phyloP scores from a whole-genome alignment of 306 rosid species.

The Corylus americana region DNA sequence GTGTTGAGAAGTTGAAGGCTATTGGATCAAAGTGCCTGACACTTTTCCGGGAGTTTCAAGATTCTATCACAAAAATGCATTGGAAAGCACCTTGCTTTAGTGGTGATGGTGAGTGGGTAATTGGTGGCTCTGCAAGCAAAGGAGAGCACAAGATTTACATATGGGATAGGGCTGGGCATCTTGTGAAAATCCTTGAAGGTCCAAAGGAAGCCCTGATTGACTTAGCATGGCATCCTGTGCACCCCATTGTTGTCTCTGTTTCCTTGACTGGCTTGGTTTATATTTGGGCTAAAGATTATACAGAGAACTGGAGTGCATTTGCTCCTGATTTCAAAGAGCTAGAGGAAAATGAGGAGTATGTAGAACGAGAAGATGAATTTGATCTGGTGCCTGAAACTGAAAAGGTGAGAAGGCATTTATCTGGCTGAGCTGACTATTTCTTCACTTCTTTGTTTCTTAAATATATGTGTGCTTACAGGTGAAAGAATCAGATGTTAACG shows the following conservation, averaged over 20 bases:
- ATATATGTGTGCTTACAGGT: slow-evolving; percentile 49
- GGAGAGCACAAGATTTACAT: slow-evolving; percentile 97
- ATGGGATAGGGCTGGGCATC: slow-evolving; percentile 98
- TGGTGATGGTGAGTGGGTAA: slow-evolving; percentile 99
- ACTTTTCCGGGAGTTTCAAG: slow-evolving; percentile 92
- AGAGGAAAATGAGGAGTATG: slow-evolving; percentile 94
- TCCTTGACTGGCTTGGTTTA: slow-evolving; percentile 81
- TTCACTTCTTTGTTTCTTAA: background rate
- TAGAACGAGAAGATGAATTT: slow-evolving; percentile 95
- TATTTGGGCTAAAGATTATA: slow-evolving; percentile 98
- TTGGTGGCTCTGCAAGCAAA: slow-evolving; percentile 98
- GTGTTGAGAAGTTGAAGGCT: slow-evolving; percentile 71
- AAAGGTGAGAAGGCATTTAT: slow-evolving; percentile 53
- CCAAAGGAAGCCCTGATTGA: slow-evolving; percentile 97
- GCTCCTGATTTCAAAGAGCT: slow-evolving; percentile 99
- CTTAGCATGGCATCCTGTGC: slow-evolving; percentile 97
- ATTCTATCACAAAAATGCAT: slow-evolving; percentile 88
- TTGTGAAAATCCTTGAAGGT: slow-evolving; percentile 97
- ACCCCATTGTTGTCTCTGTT: slow-evolving; percentile 90
- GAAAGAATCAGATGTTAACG: slow-evolving; percentile 73
- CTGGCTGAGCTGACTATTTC: slow-evolving; percentile 4
- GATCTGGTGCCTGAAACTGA: slow-evolving; percentile 90
- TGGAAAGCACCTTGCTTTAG: slow-evolving; percentile 99
- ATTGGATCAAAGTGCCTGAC: slow-evolving; percentile 80
- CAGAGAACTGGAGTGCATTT: slow-evolving; percentile 99